A percentile compares a stretch with the other conserved stretches of the same genome.
Evolutionary conservation across 495 filamentous ascomycete genomes (phyloP).

Genomic region (Haplographium delicatum): DNA sequence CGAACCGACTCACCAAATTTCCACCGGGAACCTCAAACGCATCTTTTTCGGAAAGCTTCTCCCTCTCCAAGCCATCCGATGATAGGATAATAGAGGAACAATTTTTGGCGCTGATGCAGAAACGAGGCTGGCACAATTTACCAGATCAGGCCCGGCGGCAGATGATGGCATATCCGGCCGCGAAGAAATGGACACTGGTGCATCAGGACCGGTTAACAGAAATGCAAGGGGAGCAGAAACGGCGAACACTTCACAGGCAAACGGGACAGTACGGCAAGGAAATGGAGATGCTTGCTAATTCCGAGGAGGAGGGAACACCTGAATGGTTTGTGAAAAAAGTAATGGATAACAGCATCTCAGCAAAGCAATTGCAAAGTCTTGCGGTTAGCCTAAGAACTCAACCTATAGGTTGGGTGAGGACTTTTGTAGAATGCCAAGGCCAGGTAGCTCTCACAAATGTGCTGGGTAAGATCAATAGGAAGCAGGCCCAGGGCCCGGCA

Average conservation of each 20-base stretch:
- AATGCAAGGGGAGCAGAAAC: conserved; percentile 90
- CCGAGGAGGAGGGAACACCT: conserved; percentile 90
- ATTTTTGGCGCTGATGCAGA: conserved; percentile 92
- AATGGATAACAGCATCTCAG: conserved; percentile 89
- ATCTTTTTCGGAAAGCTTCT: conserved; percentile 46
- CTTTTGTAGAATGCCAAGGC: conserved; percentile 95
- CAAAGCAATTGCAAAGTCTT: conserved; percentile 84
- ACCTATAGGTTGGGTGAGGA: conserved; percentile 95
- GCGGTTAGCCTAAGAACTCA: conserved; percentile 93
- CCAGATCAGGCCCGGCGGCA: conserved; percentile 93
- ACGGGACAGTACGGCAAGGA: conserved; percentile 49
- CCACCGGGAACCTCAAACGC: conserved; percentile 35
- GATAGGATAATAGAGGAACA: conserved; percentile 86
- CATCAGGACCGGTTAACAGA: conserved; percentile 92
- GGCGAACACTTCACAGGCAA: conserved; percentile 61
- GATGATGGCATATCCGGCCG: conserved; percentile 88
- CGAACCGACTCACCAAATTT: conserved; percentile 45
- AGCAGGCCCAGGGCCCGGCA: conserved; percentile 68
- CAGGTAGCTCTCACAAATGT: conserved; percentile 95
- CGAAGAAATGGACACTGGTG: conserved; percentile 96
- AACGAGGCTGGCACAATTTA: conserved; percentile 92
- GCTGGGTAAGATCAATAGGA: conserved; percentile 84
- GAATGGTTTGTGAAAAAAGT: conserved; percentile 98
- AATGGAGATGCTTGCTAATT: conserved; percentile 58
- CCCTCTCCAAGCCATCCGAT: conserved; percentile 66